Evolutionary conservation across 169 alveolate genomes (phyloP), one percentile per base, ranked within the genome.

Genomic region (Besnoitia besnoiti): DNA sequence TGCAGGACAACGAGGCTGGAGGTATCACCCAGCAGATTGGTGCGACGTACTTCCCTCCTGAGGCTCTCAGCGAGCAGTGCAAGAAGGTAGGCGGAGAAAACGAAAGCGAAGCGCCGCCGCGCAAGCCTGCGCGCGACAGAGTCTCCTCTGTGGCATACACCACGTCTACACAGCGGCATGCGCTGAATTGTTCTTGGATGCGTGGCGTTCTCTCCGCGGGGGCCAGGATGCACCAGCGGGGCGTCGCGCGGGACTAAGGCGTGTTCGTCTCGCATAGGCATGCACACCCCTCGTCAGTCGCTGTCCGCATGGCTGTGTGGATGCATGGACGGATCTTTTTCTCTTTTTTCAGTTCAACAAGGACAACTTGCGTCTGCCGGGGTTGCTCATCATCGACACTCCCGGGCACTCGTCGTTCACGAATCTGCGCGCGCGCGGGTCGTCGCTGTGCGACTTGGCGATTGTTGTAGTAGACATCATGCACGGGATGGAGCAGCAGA

Each of bases 11-110:
- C 85, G 99, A 99, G 96, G 99, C 99, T 5, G 99, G 99, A 5
- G 99, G 99, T 88, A 99, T 99, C 94, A 99, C 99, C 30, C 99
- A 99, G 95, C 99, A 99, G 96, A 99, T 99, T 62, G 99, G 99
- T 51, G 99, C 99, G 37, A 99, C 99, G 30, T 99, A 98, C 96
- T 98, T 99, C 97, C 99, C 99, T 50, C 97, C 97, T 84, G 99
- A 97, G 85, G 97, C 98, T 79, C 96, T 99, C 30, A 96, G 96
- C 79, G 98, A 96, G 92, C 99, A 98, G 94, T 94, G 97, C 85
- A 94, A 91, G 84, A 96, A 96, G 94, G 96, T 96, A 62, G 85
- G 90, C 42, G 30, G 30, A 55, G 27, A n/a, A 55, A 16, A n/a
- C 12, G 24, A n/a, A 16, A 0, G 27, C 67, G 27, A 5, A 0